These are phyloP conservation scores for Dioszegia aurantiaca DNA, from an alignment of 768 basidiomycete genomes.

Conservation along the genomic window DNA sequence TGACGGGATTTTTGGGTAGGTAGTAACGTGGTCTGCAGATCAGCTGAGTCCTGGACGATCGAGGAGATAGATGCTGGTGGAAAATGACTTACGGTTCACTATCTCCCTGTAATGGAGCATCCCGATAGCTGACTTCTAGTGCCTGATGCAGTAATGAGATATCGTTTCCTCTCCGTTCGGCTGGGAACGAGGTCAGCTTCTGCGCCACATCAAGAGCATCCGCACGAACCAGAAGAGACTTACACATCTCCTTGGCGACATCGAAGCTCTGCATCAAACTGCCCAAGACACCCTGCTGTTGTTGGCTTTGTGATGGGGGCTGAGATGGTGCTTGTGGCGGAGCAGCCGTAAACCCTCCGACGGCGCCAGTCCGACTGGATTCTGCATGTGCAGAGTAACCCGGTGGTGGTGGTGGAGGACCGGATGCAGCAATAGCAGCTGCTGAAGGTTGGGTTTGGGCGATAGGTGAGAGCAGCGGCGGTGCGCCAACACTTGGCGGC, in stretches of 20 bases:
- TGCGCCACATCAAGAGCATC: too few species aligned
- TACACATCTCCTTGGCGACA: constrained; percentile 93
- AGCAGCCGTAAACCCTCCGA: constrained; percentile 9
- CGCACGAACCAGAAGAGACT: too few species aligned
- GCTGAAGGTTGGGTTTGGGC: constrained; percentile 11
- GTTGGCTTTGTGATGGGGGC: neutral
- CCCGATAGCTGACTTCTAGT: constrained; percentile 84
- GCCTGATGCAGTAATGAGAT: constrained; percentile 87
- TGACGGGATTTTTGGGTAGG: constrained; percentile 84
- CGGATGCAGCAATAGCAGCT: neutral
- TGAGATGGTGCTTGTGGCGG: neutral
- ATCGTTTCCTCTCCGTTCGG: constrained; percentile 58
- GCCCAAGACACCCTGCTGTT: constrained; percentile 63
- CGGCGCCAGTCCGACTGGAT: constrained; percentile 23
- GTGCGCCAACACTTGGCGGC: constrained; percentile 10
- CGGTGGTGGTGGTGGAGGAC: constrained; percentile 55
- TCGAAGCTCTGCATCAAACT: constrained; percentile 94
- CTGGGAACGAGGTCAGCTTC: too few species aligned
- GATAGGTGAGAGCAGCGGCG: neutral
- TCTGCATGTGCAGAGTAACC: constrained; percentile 57
- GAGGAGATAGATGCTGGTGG: too few species aligned
- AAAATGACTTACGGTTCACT: constrained; percentile 85
- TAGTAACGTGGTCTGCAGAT: constrained; percentile 85
- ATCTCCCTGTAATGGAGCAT: constrained; percentile 86
- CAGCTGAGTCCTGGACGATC: constrained; percentile 6